These are phyloP conservation scores for Macadamia integrifolia DNA, from an alignment of 164 flowering plant species.

Conservation along the genomic window DNA sequence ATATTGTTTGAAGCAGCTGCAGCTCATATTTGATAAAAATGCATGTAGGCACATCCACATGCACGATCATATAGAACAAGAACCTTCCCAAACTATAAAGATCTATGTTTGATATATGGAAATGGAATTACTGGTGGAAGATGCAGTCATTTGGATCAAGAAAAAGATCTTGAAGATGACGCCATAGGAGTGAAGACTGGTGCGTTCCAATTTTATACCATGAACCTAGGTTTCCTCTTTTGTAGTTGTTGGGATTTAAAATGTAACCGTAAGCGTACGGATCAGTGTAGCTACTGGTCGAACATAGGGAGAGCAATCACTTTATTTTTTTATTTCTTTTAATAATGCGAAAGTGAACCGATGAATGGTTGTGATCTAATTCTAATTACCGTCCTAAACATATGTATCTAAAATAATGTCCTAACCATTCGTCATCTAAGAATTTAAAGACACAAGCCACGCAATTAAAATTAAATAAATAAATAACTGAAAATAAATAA, in stretches of 20 bases:
- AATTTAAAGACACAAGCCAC: too few species aligned
- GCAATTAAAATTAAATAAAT: too few species aligned
- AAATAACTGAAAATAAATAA: too few species aligned
- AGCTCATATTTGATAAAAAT: slow-evolving; percentile 1
- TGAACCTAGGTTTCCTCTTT: background rate
- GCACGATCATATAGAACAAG: slow-evolving; percentile 40
- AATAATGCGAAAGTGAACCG: too few species aligned
- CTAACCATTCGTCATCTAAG: too few species aligned
- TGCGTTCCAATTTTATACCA: slow-evolving; percentile 15
- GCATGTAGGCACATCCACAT: slow-evolving; percentile 36
- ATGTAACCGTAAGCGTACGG: too few species aligned
- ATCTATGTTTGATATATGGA: slow-evolving; percentile 35
- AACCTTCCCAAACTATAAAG: slow-evolving; percentile 37
- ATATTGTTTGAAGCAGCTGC: background rate
- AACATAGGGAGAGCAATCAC: too few species aligned
- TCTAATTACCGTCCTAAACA: too few species aligned
- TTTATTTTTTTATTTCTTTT: too few species aligned
- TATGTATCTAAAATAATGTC: too few species aligned
- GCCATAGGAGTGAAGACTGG: slow-evolving; percentile 21
- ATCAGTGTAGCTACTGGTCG: too few species aligned
- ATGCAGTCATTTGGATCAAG: slow-evolving; percentile 10
- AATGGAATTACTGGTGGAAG: slow-evolving; percentile 14
- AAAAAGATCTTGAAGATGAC: slow-evolving; percentile 21
- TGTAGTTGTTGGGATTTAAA: background rate
- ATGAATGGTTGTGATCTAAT: too few species aligned